Evolutionary conservation across 1,284 basidiomycete genomes (phyloP), one percentile per base, ranked within the genome.

Genomic region (Apiotrichum siamense): DNA sequence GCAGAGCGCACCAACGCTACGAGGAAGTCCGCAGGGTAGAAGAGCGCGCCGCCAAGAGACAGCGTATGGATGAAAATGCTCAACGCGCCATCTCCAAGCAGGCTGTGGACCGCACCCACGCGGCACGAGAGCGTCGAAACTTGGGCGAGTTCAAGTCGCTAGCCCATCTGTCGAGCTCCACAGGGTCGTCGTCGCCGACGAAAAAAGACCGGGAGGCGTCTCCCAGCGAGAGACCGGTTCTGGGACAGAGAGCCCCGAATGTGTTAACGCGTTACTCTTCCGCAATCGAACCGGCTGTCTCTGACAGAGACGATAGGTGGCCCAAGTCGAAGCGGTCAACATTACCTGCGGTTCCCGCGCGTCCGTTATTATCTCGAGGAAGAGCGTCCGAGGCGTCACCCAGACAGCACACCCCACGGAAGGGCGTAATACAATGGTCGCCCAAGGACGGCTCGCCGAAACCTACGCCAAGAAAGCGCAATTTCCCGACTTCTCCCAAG

Each of bases 71-170:
- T 4, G 32, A 50, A 3, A 47, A 50, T 3, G 44, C 41, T 2
- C 33, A 41, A 1, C 42, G 50, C 12, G 47, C 23, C 0, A 39
- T 54, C 9, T 32, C 26, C n/a, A 20, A 18, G n/a, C 29, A 48
- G 10, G 47, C 53, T 6, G 23, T 20, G 7, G 18, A 26, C 4
- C 47, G 52, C 3, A 26, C 47, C 3, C 20, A 20, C 4, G 26
- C 25, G 23, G 20, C 42, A 6, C 35, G 31, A 20, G 27, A 55
- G 17, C 32, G 42, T 5, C 47, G 47, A 12, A 44, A 33, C 7
- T 36, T 55, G 15, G 57, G 57, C 17, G 44, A 53, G 45, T 50
- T 49, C 44, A 52, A 55, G 45, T 52, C 57, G 3, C 24, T 58
- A 18, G 50, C 36, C 2, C 57, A 55, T 9, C 27, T 55, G 1